phyloP scores from a whole-genome alignment of 78 protist genomes.

The Kipferlia bialata region DNA sequence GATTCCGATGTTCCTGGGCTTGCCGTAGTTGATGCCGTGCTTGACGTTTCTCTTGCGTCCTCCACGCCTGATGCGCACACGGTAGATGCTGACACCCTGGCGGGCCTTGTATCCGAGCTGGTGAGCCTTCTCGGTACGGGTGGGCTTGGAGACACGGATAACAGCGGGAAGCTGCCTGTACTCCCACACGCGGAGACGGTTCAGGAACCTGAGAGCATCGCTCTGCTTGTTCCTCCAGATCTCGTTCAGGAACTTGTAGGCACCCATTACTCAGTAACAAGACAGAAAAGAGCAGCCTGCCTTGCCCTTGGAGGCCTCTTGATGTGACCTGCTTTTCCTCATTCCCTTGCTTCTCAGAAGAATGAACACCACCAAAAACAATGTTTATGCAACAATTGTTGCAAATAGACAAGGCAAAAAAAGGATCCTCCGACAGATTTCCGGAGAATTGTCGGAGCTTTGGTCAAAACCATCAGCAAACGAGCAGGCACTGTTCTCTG shows the following conservation, averaged over 20 bases:
- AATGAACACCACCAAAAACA: too few species aligned
- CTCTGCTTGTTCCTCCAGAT: slow-evolving; percentile 89
- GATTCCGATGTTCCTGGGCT: slow-evolving; percentile 86
- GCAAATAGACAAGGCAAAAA: too few species aligned
- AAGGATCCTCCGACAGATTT: too few species aligned
- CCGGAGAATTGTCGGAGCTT: too few species aligned
- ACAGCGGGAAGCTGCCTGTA: slow-evolving; percentile 84
- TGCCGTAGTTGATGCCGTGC: slow-evolving; percentile 83
- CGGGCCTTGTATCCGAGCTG: slow-evolving; percentile 96
- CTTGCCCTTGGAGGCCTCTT: too few species aligned
- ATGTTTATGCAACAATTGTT: too few species aligned
- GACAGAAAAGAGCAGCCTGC: too few species aligned
- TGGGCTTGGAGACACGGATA: slow-evolving; percentile 83
- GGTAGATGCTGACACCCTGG: slow-evolving; percentile 78
- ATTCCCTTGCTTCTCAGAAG: too few species aligned
- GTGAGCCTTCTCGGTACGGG: slow-evolving; percentile 97
- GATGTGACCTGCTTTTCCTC: too few species aligned
- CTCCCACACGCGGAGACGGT: slow-evolving; percentile 94
- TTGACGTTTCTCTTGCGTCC: slow-evolving; percentile 72
- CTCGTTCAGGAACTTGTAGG: slow-evolving; percentile 43
- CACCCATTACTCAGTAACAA: slow-evolving; percentile 19
- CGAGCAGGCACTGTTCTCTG: too few species aligned
- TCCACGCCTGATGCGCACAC: slow-evolving; percentile 92
- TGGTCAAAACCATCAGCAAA: too few species aligned
- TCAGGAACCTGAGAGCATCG: slow-evolving; percentile 90